Evolutionary conservation across 2,329 filamentous ascomycete species (phyloP).

Genomic region (Trichoderma simmonsii): DNA sequence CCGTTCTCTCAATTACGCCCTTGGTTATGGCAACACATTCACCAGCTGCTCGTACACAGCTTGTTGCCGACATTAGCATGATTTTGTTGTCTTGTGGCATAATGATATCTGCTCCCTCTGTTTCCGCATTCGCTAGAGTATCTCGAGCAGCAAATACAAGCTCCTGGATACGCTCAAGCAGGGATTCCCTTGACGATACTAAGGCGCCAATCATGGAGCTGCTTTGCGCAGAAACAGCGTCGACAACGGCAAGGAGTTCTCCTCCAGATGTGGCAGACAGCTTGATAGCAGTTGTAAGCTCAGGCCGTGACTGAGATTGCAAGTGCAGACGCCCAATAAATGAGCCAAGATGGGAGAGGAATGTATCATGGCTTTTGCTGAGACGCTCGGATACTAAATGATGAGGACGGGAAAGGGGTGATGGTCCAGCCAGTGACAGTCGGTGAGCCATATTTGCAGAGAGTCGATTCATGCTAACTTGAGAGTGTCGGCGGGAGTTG

Average conservation of each 20-base stretch:
- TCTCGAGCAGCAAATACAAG: constrained; percentile 79
- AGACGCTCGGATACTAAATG: constrained; percentile 82
- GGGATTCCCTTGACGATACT: constrained; percentile 65
- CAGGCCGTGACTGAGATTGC: constrained; percentile 84
- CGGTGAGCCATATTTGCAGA: constrained; percentile 65
- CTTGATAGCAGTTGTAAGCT: constrained; percentile 77
- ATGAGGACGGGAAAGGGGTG: constrained; percentile 59
- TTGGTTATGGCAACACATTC: constrained; percentile 88
- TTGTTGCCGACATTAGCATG: constrained; percentile 75
- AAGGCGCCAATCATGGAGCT: constrained; percentile 64
- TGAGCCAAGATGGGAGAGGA: constrained; percentile 85
- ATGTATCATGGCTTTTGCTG: constrained; percentile 76
- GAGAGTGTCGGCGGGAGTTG: constrained; percentile 36
- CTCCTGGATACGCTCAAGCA: constrained; percentile 77
- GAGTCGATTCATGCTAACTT: constrained; percentile 41
- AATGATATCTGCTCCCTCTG: constrained; percentile 72
- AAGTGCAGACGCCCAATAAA: constrained; percentile 89
- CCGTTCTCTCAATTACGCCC: constrained; percentile 79
- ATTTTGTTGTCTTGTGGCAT: constrained; percentile 75
- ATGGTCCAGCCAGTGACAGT: constrained; percentile 68
- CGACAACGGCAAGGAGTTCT: constrained; percentile 73
- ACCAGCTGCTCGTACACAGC: constrained; percentile 84
- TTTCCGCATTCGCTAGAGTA: constrained; percentile 66
- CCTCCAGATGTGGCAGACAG: constrained; percentile 80
- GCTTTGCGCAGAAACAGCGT: constrained; percentile 78